Evolutionary conservation across 2,329 filamentous ascomycete genomes (phyloP).

Genomic region (Arthrobotrys pseudoclavata): DNA sequence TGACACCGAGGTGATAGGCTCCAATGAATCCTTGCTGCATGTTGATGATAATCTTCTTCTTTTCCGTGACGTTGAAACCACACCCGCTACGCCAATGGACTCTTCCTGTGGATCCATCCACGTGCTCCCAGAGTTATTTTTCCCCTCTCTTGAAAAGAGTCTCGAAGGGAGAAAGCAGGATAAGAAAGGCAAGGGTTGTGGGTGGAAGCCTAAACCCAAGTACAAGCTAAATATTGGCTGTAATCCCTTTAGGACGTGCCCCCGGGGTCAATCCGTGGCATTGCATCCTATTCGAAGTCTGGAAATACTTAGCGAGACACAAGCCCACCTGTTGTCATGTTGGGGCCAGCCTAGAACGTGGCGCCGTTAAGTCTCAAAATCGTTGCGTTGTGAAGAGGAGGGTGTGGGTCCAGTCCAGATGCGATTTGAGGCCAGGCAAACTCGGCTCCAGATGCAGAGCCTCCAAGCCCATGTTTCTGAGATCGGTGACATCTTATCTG

Average conservation of each 20-base stretch:
- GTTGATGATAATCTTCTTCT: slow-evolving; percentile 47
- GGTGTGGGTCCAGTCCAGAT: background rate
- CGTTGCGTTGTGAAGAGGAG: background rate
- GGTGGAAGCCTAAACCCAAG: slow-evolving; percentile 42
- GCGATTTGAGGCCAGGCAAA: background rate
- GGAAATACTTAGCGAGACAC: slow-evolving; percentile 47
- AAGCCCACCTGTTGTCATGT: background rate
- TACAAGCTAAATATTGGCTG: background rate
- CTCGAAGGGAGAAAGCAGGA: background rate
- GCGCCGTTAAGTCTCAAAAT: slow-evolving; percentile 4
- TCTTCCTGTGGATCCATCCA: slow-evolving; percentile 36
- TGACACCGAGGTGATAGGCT: background rate
- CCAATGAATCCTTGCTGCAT: slow-evolving; percentile 16
- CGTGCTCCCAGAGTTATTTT: background rate
- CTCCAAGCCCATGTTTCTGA: slow-evolving; percentile 11
- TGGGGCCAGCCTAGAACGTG: slow-evolving; percentile 39
- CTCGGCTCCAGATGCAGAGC: slow-evolving; percentile 36
- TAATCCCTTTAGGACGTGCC: slow-evolving; percentile 1
- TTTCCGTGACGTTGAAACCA: slow-evolving; percentile 31
- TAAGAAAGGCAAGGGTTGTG: background rate
- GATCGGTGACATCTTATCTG: slow-evolving; percentile 18
- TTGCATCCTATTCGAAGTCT: background rate
- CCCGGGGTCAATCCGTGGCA: background rate
- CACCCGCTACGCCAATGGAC: slow-evolving; percentile 7
- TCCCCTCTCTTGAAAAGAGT: background rate